A percentile compares a stretch with the other conserved stretches of the same genome.
These are phyloP conservation scores for Micromonas commoda DNA, from an alignment of 139 green algal genomes.

Conservation along the genomic window DNA sequence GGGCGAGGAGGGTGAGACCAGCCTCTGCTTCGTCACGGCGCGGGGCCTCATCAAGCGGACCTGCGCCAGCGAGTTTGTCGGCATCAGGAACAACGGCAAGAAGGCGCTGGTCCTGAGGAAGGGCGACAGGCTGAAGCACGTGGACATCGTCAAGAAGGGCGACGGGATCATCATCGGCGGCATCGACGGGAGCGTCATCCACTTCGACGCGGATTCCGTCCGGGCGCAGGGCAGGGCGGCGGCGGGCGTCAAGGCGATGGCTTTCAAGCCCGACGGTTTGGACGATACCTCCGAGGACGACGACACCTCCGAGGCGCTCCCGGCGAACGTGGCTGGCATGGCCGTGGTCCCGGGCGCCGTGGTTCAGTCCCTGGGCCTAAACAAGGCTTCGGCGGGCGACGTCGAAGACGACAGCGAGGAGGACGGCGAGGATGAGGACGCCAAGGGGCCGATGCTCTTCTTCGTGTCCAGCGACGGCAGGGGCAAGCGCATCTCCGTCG, in stretches of 20 bases:
- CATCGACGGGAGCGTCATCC: slow-evolving; percentile 1
- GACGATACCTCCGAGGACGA: not conserved
- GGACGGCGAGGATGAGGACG: slow-evolving; percentile 4
- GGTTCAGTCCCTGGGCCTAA: no score
- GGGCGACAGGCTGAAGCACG: slow-evolving; percentile 25
- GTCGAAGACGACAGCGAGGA: not conserved
- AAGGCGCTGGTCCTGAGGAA: slow-evolving; percentile 15
- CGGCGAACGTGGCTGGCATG: not conserved
- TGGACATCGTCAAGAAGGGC: not conserved
- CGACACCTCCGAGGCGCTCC: not conserved
- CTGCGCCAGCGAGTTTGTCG: not conserved
- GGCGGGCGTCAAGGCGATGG: slow-evolving; percentile 23
- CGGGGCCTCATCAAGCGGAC: not conserved
- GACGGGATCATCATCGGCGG: slow-evolving; percentile 3
- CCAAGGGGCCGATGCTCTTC: not conserved
- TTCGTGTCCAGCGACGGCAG: not conserved
- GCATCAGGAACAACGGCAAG: slow-evolving; percentile 20
- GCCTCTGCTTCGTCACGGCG: slow-evolving; percentile 8
- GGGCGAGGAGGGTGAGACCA: not conserved
- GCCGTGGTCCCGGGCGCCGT: not conserved
- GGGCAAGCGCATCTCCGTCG: not conserved
- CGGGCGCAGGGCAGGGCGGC: not conserved
- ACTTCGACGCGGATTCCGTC: not conserved
- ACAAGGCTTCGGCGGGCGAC: not conserved
- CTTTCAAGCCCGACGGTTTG: slow-evolving; percentile 1